A percentile compares a stretch with the other conserved stretches of the same genome.
phyloP scores from a whole-genome alignment of 2,329 filamentous ascomycete genomes.

The Arthrobotrys iridis region DNA sequence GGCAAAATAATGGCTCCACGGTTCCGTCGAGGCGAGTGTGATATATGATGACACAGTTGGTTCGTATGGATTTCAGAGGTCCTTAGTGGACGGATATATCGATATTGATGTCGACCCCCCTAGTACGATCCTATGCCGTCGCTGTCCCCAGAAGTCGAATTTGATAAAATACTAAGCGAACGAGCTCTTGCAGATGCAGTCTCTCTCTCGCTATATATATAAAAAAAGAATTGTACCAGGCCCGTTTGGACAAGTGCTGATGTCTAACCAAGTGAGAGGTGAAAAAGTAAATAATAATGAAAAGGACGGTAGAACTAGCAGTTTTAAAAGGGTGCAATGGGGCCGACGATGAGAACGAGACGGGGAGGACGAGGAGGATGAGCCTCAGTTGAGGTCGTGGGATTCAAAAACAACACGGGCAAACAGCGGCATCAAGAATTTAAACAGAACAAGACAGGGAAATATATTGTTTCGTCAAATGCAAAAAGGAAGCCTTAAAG shows the following conservation, averaged over 20 bases:
- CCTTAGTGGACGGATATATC: conserved; percentile 32
- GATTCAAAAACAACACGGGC: conserved; percentile 20
- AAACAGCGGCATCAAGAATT: conserved; percentile 13
- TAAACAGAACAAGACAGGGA: conserved; percentile 3
- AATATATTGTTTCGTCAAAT: not conserved
- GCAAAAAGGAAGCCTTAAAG: conserved; percentile 4
- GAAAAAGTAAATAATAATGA: conserved; percentile 1
- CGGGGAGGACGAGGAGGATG: not conserved
- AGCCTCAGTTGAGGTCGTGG: not conserved
- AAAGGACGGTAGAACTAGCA: not conserved
- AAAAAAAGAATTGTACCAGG: conserved; percentile 6
- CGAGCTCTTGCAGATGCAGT: conserved; percentile 40
- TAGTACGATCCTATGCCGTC: not conserved
- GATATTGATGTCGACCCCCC: conserved; percentile 19
- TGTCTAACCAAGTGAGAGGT: conserved; percentile 10
- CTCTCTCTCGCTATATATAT: not conserved
- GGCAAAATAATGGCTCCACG: conserved; percentile 47
- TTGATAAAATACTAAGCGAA: conserved; percentile 43
- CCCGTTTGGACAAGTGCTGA: conserved; percentile 8
- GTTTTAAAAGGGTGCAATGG: not conserved
- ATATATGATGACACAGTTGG: conserved; percentile 11
- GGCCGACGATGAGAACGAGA: not conserved
- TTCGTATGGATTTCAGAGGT: conserved; percentile 15
- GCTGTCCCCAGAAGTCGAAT: conserved; percentile 5
- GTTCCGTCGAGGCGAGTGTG: conserved; percentile 33